Base-by-base conservation (phyloP, 768 basidiomycete species). In the Tricholoma matsutake region DNA sequence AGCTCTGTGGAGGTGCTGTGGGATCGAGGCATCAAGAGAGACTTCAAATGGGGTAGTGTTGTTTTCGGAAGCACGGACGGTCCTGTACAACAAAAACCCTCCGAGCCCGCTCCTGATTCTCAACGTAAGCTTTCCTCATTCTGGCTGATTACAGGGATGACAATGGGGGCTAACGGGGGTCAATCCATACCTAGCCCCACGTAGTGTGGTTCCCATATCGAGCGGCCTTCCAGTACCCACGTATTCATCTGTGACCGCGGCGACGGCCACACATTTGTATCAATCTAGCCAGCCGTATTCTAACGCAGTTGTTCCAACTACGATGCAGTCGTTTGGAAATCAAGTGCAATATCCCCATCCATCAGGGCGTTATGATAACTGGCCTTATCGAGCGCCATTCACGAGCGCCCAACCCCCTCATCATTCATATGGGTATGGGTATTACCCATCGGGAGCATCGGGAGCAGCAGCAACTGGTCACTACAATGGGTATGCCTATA, bases 1-100 rank as follows among this genome's bases (percentile, higher is more conserved):
- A 79, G 83, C 55, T 86, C 86, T 8, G 87, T 96, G 0, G 87
- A 89, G 69, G 92, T 96, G 4, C 71, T 91, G 6, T 95, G 93
- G 89, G 91, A 92, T 68, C 78, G 83, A 28, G 87, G 86, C 7
- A 64, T 85, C 37, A 89, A 86, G 73, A 79, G 85, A 58, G 90
- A 92, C 70, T 90, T 93, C 69, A 92, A 90, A 71, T 93, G 91
- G 91, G 83, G 86, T 29, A 87, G 86, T 66, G 84, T 93, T 18
- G 81, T 92, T 18, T 88, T 91, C 61, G 90, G 89, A n/a, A 86
- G 80, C 54, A 86, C 84, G 1, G 88, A 89, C 52, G 83, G 78
- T 4, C 85, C 86, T 57, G 83, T 91, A n/a, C 82, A 82, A 56
- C 88, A 89, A 69, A 90, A 88, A 65, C 89, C 89, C 18, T 79